Percentiles rank a stretch among this genome's conserved stretches.
These are phyloP conservation scores for Pleurotus djamor DNA, from an alignment of 768 basidiomycete species.

Conservation along the genomic window DNA sequence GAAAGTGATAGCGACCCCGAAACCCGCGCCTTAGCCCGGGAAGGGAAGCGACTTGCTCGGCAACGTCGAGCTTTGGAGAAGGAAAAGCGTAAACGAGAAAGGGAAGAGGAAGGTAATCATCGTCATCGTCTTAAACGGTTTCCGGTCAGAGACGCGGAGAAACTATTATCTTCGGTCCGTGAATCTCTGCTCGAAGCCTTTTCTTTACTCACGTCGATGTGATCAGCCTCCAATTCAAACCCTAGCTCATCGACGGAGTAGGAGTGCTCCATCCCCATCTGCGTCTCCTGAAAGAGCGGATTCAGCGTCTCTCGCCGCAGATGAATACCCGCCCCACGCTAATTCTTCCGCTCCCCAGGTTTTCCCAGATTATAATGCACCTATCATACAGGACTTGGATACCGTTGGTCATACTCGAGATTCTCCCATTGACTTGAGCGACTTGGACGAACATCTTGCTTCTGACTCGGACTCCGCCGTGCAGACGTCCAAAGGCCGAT, in stretches of 20 bases:
- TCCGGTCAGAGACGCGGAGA: constrained; percentile 10
- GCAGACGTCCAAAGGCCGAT: background rate
- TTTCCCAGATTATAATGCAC: background rate
- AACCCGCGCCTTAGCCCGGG: constrained; percentile 26
- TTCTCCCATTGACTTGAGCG: background rate
- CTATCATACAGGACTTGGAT: background rate
- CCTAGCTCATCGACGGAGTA: background rate
- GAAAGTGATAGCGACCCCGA: constrained; percentile 36
- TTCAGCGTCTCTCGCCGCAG: background rate
- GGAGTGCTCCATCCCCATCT: background rate
- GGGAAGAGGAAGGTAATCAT: constrained; percentile 7
- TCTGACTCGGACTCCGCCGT: background rate
- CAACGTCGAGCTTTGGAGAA: background rate
- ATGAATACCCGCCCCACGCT: background rate
- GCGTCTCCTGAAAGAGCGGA: background rate
- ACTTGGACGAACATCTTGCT: background rate
- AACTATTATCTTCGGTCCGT: background rate
- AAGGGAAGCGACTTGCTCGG: constrained; percentile 25
- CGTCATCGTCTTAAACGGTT: constrained; percentile 15
- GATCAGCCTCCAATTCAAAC: background rate
- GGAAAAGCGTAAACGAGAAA: constrained; percentile 11
- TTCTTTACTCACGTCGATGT: background rate
- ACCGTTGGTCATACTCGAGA: background rate
- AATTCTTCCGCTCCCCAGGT: background rate
- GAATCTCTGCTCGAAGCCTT: background rate